Evolutionary conservation across 306 rosid species (phyloP), one percentile per base, ranked within the genome.

Genomic region (Gillenia trifoliata): DNA sequence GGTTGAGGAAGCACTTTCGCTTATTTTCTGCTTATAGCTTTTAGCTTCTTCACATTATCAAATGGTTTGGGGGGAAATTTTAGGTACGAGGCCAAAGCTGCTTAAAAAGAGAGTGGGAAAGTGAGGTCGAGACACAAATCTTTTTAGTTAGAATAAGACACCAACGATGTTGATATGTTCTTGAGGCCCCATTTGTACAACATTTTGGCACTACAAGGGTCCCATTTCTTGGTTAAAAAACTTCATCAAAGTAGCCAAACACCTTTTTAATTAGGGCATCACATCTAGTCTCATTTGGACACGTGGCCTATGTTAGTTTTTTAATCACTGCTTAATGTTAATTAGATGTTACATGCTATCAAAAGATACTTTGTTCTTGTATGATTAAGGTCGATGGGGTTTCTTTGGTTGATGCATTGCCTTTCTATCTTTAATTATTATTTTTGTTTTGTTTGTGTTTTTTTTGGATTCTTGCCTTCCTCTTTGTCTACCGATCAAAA

Each of bases 21-120:
- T 52, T n/a, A 4, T 5, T 1, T 45, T 45, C 20, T 45, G 20
- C 52, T 45, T 45, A 45, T 45, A 15, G 52, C 8, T 45, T 45
- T 45, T 15, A 45, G 52, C 52, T 45, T 45, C 52, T 45, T 45
- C 6, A 17, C 52, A 6, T 22, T 4, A 9, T 33, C 20, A 68
- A 28, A 57, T 59, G 57, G 41, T 12, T 12, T 17, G 15, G 28
- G 50, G 76, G 73, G 79, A 43, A 45, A 74, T 41, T 38, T 45
- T 72, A 63, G 47, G 29, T 22, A 26, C 22, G 82, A 69, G 66
- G 59, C 26, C 30, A 57, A 68, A 63, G 10, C 30, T 28, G 55
- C 65, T 72, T 81, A 81, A 60, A 79, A 26, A 61, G 78, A 41
- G 70, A 60, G 34, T 63, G 62, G 22, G 29, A 67, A 30, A 57